A percentile compares a stretch with the other conserved stretches of the same genome.
These are phyloP conservation scores for Orbilia ellipsospora DNA, from an alignment of 2,329 filamentous ascomycete genomes.

Conservation along the genomic window DNA sequence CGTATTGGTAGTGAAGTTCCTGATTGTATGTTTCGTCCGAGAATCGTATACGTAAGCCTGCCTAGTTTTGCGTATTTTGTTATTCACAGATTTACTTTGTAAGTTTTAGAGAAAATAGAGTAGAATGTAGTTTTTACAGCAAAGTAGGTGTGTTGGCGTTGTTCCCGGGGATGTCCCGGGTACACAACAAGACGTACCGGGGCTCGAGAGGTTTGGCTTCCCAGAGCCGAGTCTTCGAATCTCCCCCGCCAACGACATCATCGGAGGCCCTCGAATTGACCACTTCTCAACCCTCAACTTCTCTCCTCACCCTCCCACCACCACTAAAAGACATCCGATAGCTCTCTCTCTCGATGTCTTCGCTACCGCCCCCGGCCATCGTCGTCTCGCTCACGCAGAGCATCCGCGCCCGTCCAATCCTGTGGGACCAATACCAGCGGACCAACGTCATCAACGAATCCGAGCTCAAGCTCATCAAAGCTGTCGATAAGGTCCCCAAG, in stretches of 20 bases:
- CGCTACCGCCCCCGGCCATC: conserved; percentile 43
- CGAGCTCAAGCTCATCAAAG: conserved; percentile 94
- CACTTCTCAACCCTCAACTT: background rate
- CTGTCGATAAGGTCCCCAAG: conserved; percentile 94
- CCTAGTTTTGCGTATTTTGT: no score
- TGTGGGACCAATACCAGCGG: conserved; percentile 95
- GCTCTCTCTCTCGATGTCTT: conserved; percentile 33
- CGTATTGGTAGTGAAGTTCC: no score
- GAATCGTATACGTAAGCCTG: no score
- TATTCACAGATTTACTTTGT: no score
- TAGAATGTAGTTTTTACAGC: no score
- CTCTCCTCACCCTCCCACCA: background rate
- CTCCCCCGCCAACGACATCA: conserved; percentile 15
- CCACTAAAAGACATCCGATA: conserved; percentile 15
- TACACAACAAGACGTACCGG: background rate
- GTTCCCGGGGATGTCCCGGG: no score
- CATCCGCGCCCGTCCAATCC: conserved; percentile 93
- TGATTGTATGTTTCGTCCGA: no score
- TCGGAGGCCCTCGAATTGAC: conserved; percentile 13
- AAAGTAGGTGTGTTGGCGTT: no score
- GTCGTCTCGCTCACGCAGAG: conserved; percentile 66
- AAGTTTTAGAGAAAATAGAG: no score
- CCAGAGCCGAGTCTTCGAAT: background rate
- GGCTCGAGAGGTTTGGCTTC: conserved; percentile 11
- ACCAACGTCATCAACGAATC: conserved; percentile 93